These are phyloP conservation scores for Dothidotthia symphoricarpi DNA, from an alignment of 2,329 filamentous ascomycete species.

Conservation along the genomic window DNA sequence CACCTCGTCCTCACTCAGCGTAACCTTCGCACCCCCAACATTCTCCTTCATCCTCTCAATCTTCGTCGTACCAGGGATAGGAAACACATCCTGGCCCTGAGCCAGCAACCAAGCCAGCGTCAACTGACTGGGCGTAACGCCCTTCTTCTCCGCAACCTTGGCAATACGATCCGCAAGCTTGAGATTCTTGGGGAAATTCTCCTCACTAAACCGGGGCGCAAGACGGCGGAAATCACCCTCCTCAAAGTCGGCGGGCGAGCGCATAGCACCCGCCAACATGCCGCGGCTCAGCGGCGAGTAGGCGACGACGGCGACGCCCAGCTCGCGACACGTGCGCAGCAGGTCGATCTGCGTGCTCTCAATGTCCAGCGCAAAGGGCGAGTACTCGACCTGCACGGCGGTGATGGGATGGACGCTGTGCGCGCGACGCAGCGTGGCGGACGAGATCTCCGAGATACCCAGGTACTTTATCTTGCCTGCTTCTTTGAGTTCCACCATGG, in stretches of 20 bases:
- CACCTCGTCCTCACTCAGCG: slow-evolving; percentile 31
- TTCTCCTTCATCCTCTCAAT: slow-evolving; percentile 35
- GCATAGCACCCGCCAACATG: slow-evolving; percentile 27
- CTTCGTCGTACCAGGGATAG: slow-evolving; percentile 53
- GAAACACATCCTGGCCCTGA: slow-evolving; percentile 53
- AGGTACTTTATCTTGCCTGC: slow-evolving; percentile 51
- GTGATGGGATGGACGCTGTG: slow-evolving; percentile 48
- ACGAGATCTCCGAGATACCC: slow-evolving; percentile 49
- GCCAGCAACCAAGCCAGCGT: slow-evolving; percentile 46
- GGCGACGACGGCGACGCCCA: slow-evolving; percentile 44
- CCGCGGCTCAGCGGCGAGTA: slow-evolving; percentile 43
- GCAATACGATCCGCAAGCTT: slow-evolving; percentile 34
- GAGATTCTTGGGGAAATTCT: slow-evolving; percentile 42
- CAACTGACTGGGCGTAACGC: slow-evolving; percentile 58
- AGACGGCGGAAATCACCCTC: slow-evolving; percentile 25
- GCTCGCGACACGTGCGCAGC: slow-evolving; percentile 44
- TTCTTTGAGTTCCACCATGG: slow-evolving; percentile 57
- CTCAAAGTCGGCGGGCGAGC: slow-evolving; percentile 48
- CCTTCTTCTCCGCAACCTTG: slow-evolving; percentile 47
- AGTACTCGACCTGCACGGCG: slow-evolving; percentile 55
- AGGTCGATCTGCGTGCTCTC: slow-evolving; percentile 42
- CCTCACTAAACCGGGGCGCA: slow-evolving; percentile 45
- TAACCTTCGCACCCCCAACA: slow-evolving; percentile 23
- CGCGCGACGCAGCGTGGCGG: slow-evolving; percentile 51
- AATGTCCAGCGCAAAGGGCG: slow-evolving; percentile 49